Base-by-base conservation (phyloP, 768 basidiomycete species). In the Serendipita sp. region DNA sequence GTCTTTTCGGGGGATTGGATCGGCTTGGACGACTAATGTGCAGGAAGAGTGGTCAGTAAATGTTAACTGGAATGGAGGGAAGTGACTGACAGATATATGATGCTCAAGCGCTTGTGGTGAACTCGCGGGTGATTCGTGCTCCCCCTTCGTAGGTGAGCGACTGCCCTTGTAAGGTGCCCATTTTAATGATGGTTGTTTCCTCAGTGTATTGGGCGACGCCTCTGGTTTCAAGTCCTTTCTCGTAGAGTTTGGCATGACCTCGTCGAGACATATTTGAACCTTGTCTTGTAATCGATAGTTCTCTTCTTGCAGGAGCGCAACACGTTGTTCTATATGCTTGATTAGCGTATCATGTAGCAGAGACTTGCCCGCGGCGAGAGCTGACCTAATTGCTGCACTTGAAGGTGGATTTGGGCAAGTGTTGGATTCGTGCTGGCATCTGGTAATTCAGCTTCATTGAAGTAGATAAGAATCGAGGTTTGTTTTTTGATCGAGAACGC, bases 101-200 rank as follows among this genome's bases (percentile, higher is more conserved):
- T 90, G 86, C 70, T 92, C 90, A 31, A 78, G 74, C 62, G 86
- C 84, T 64, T 85, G 84, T 3, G 90, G 90, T 1, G 90, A 92
- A 46, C 82, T 79, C 70, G 86, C 85, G 0, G 88, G 90, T 0
- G 88, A 90, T 66, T 91, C 88, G 44, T 80, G 74, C 46, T 85
- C 84, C 36, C 79, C 74, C 73, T 88, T 90, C 27, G 90, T 93
- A 31, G 91, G 91, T 18, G 91, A 92, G 67, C 83, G 83, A 64
- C 83, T 74, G 1, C 87, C 83, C 71, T 88, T 86, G 66, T 84
- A 91, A 64, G 84, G 80, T 0, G 88, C 88, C 91, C 91, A 93
- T 70, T 91, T 91, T 75, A 91, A 90, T 13, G 91, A 91, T 34
- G 84, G 83, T 69, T 89, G 88, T 63, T 88, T 80, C 62, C 76